These are phyloP conservation scores for Boechera retrofracta DNA, from an alignment of 345 rosid genomes.

Conservation along the genomic window DNA sequence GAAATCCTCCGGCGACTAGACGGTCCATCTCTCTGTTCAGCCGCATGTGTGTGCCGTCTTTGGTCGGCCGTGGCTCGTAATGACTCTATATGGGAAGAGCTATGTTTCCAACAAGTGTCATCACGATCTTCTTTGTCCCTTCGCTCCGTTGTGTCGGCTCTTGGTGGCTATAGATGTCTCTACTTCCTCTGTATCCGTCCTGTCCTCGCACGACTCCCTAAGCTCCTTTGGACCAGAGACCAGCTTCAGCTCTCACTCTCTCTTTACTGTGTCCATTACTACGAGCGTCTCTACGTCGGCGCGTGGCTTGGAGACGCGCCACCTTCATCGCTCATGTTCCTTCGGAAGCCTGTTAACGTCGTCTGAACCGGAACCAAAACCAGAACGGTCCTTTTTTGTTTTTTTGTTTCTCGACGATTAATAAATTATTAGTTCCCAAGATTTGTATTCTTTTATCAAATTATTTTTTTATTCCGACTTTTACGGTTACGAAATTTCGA, in stretches of 20 bases:
- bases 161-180: slow-evolving; percentile 88
- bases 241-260: slow-evolving; percentile 92
- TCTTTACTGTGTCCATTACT: slow-evolving; percentile 77
- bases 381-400: background rate
- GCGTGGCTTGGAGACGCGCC: slow-evolving; percentile 52
- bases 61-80: slow-evolving; percentile 75
- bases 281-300: slow-evolving; percentile 64
- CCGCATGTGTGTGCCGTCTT: slow-evolving; percentile 90
- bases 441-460: slow-evolving; percentile 40
- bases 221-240: slow-evolving; percentile 51
- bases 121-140: slow-evolving; percentile 63
- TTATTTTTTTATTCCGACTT: slow-evolving; percentile 32
- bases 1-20: slow-evolving; percentile 81
- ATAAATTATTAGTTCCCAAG: slow-evolving; percentile 20
- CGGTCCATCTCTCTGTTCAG: slow-evolving; percentile 79
- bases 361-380: slow-evolving; percentile 21
- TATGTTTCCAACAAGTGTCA: slow-evolving; percentile 78
- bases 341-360: slow-evolving; percentile 84
- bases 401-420: background rate
- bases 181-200: slow-evolving; percentile 83
- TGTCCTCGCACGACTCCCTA: slow-evolving; percentile 53
- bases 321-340: slow-evolving; percentile 85
- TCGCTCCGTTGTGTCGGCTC: slow-evolving; percentile 79
- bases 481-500: slow-evolving; percentile 32
- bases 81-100: slow-evolving; percentile 89